Evolutionary conservation across 148 eudicot species (phyloP), one percentile per base, ranked within the genome.

Genomic region (Persicaria maculosa): DNA sequence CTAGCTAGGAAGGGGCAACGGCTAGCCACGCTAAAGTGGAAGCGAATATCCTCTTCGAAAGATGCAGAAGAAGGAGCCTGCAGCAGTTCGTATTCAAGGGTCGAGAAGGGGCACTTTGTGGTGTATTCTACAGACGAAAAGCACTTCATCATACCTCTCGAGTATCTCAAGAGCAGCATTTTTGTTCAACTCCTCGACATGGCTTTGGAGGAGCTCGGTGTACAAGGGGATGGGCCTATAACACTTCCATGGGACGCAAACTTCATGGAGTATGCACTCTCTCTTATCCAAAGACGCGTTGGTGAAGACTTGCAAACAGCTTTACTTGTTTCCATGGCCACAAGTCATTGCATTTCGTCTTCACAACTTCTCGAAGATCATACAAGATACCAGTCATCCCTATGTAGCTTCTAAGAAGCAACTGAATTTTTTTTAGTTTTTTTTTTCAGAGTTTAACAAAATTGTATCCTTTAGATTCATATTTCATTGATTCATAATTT

Each of bases 141-240:
- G n/a, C 83, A 80, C 19, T 77, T 77, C 48, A 68, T 58, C 72
- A 73, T 80, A 48, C 77, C 72, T 10, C 48, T 74, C n/a, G 47
- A 5, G 10, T 73, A 53, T 53, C 64, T 73, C 5, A 25, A 81
- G 43, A 79, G 52, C 44, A 61, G 58, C 8, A 53, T 82, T 15
- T 62, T 89, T 50, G 84, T 73, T 68, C 82, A 85, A 71, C 84
- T 87, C 62, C 77, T 87, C n/a, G 77, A 62, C 19, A 81, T 80
- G 73, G 80, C 88, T 0, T 83, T 79, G 65, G 89, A 83, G 74
- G 86, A 83, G 72, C 86, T 72, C 72, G 88, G 89, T 19, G 50
- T 77, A 22, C 72, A 83, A 50, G 53, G 58, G n/a, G 58, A 50
- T 10, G 53, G 53, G 53, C 53, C 53, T 50, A 11, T 50, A 14